Conservation (phyloP, 768 basidiomycete genomes). For the Cubamyces lactineus region DNA sequence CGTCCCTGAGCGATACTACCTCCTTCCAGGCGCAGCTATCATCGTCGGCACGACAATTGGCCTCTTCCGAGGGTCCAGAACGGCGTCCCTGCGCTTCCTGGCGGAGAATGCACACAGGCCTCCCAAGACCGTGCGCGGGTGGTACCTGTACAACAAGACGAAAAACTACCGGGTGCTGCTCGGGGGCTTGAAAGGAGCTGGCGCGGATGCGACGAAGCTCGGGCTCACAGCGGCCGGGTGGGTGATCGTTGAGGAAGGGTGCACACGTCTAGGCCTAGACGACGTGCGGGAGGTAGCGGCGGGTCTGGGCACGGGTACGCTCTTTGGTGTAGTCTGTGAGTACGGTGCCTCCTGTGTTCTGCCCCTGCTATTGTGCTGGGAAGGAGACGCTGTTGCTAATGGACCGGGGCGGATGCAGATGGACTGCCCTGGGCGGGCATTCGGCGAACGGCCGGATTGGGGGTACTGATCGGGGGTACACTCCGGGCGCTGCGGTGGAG, state of each 20-base stretch:
- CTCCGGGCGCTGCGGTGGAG: constrained; percentile 46
- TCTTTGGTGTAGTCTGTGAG: constrained; percentile 61
- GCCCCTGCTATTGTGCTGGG: background rate
- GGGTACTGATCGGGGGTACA: constrained; percentile 57
- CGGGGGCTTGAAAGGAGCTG: constrained; percentile 71
- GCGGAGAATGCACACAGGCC: constrained; percentile 93
- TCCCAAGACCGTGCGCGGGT: constrained; percentile 84
- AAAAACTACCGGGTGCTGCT: constrained; percentile 88
- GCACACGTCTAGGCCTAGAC: constrained; percentile 40
- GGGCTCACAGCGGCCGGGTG: constrained; percentile 49
- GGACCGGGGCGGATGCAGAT: constrained; percentile 43
- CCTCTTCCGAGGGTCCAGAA: constrained; percentile 70
- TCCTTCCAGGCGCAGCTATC: constrained; percentile 63
- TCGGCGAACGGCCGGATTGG: constrained; percentile 53
- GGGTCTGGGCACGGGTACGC: constrained; percentile 61
- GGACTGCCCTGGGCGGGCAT: constrained; percentile 56
- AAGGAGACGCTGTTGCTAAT: constrained; percentile 9
- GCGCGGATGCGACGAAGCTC: constrained; percentile 55
- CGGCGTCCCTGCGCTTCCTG: constrained; percentile 75
- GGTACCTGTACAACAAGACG: constrained; percentile 97
- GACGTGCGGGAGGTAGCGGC: constrained; percentile 62
- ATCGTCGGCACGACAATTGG: constrained; percentile 69
- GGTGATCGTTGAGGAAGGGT: constrained; percentile 52
- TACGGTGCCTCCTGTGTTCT: constrained; percentile 19
- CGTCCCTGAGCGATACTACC: constrained; percentile 60